phyloP scores from a whole-genome alignment of 768 basidiomycete genomes.

The Scleroderma bovista region DNA sequence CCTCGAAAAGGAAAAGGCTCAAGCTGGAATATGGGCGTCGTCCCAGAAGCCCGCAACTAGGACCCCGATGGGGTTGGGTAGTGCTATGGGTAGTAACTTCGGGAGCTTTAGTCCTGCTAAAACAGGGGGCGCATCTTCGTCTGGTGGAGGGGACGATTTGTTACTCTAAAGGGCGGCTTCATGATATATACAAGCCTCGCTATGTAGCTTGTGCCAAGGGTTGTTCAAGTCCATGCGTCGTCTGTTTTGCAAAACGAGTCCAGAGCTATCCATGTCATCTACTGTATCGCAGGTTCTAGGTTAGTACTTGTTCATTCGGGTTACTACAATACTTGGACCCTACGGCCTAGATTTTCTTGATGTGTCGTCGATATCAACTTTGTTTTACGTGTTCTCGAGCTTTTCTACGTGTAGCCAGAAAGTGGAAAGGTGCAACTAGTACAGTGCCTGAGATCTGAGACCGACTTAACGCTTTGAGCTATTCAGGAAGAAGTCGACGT shows the following conservation, averaged over 20 bases:
- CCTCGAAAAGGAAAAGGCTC: constrained; percentile 81
- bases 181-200: background rate
- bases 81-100: constrained; percentile 22
- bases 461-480: too few relatives aligned
- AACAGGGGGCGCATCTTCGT: constrained; percentile 6
- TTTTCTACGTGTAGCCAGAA: too few relatives aligned
- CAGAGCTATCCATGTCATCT: background rate
- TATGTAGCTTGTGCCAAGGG: background rate
- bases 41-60: constrained; percentile 20
- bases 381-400: too few relatives aligned
- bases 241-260: too few relatives aligned
- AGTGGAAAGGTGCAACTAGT: too few relatives aligned
- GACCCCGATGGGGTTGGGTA: constrained; percentile 9
- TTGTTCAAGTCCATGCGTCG: background rate
- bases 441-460: too few relatives aligned
- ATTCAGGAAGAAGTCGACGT: too few relatives aligned
- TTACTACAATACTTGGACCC: too few relatives aligned
- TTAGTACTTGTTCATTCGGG: too few relatives aligned
- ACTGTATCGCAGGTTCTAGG: background rate
- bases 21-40: constrained; percentile 70
- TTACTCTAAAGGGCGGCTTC: constrained; percentile 28
- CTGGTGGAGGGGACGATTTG: constrained; percentile 37
- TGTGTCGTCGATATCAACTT: too few relatives aligned
- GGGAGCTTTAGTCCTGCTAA: constrained; percentile 30
- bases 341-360: too few relatives aligned